Percentiles rank a stretch among this genome's conserved stretches.
phyloP scores from a whole-genome alignment of 768 basidiomycete genomes.

The Tricholoma sp. region DNA sequence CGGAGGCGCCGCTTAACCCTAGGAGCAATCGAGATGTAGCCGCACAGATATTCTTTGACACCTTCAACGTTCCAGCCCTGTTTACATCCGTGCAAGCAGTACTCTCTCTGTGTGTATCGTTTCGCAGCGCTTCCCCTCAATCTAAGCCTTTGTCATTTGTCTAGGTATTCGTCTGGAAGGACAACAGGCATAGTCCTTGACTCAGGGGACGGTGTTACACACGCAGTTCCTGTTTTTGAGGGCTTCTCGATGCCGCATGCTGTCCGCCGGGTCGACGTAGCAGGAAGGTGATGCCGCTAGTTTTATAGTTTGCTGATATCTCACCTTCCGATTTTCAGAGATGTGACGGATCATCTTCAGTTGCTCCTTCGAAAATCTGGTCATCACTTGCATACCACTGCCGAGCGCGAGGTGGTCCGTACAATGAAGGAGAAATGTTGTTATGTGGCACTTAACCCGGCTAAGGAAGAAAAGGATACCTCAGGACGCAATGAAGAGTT shows the following conservation, averaged over 20 bases:
- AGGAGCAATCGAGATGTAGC: constrained; percentile 94
- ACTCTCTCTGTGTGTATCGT: constrained; percentile 72
- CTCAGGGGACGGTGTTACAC: constrained; percentile 98
- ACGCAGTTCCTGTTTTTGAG: constrained; percentile 97
- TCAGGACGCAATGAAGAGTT: constrained; percentile 80
- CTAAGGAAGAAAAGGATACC: constrained; percentile 93
- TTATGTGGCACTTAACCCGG: constrained; percentile 88
- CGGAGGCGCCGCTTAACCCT: constrained; percentile 97
- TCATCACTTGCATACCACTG: constrained; percentile 92
- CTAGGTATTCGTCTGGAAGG: constrained; percentile 94
- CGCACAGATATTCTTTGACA: constrained; percentile 99
- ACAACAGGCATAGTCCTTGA: constrained; percentile 99
- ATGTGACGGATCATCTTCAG: constrained; percentile 96
- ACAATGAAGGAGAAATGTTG: constrained; percentile 99
- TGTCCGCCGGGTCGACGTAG: constrained; percentile 92
- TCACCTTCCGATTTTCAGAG: constrained; percentile 45
- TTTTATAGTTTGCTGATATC: not conserved
- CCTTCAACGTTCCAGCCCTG: constrained; percentile 97
- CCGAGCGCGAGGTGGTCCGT: constrained; percentile 94
- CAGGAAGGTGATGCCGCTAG: constrained; percentile 68
- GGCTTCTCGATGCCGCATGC: constrained; percentile 99
- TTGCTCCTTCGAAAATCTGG: constrained; percentile 91
- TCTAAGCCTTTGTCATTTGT: constrained; percentile 8
- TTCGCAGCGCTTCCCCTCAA: not conserved
- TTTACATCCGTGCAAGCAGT: constrained; percentile 98